A percentile compares a stretch with the other conserved stretches of the same genome.
Conservation (phyloP, 2,329 filamentous ascomycete species). For the Paramyrothecium sp. region DNA sequence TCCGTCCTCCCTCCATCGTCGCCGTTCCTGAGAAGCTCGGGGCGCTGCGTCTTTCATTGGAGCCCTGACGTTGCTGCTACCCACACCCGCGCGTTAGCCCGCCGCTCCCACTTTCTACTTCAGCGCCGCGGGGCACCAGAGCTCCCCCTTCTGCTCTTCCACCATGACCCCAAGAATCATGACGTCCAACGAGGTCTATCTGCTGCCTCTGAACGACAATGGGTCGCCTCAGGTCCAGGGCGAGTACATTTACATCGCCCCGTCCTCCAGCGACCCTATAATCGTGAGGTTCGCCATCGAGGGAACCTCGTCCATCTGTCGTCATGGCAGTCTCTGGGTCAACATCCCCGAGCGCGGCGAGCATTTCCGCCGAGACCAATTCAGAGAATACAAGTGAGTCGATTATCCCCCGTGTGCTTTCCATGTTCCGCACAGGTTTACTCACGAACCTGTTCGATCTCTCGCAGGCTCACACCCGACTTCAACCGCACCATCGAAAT, state of each 20-base stretch:
- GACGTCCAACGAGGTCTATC: constrained; percentile 72
- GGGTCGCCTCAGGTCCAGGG: constrained; percentile 87
- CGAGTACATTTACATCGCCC: constrained; percentile 87
- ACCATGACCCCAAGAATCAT: constrained; percentile 61
- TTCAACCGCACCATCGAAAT: constrained; percentile 93
- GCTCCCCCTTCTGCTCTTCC: constrained; percentile 21
- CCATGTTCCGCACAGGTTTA: too few relatives aligned
- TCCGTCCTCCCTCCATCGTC: background rate
- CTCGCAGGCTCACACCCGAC: constrained; percentile 73
- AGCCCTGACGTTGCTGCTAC: background rate
- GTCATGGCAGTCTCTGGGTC: constrained; percentile 92
- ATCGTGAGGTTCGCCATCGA: constrained; percentile 86
- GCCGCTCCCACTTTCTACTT: background rate
- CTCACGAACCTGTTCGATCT: background rate
- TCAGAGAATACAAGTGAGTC: constrained; percentile 84
- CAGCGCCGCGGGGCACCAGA: constrained; percentile 4
- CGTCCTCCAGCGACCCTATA: constrained; percentile 71
- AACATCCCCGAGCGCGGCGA: constrained; percentile 82
- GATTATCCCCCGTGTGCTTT: background rate
- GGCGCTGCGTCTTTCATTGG: background rate
- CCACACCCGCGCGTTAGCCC: background rate
- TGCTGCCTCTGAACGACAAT: constrained; percentile 87
- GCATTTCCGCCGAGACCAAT: constrained; percentile 74
- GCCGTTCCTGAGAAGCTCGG: background rate
- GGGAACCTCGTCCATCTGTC: constrained; percentile 92